These are phyloP conservation scores for Phycomyces nitens DNA, from an alignment of 192 early-diverging fungal genomes.

Conservation along the genomic window DNA sequence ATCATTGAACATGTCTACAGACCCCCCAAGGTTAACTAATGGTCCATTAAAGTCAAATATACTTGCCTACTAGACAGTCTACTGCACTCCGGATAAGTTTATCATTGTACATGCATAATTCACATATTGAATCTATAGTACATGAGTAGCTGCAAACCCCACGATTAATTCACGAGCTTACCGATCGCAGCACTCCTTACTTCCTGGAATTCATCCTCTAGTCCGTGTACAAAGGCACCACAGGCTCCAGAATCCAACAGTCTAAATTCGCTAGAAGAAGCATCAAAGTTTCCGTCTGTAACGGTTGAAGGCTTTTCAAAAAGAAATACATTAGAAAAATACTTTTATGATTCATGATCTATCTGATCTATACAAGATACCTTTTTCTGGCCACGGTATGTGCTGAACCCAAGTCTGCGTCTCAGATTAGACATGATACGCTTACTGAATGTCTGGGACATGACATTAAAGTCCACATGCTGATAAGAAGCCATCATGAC, in stretches of 20 bases:
- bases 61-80: conserved; percentile 75
- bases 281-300: conserved; percentile 66
- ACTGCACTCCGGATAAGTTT: conserved; percentile 72
- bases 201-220: conserved; percentile 92
- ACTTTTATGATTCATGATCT: no score
- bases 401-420: conserved; percentile 15
- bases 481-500: conserved; percentile 62
- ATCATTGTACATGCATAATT: conserved; percentile 65
- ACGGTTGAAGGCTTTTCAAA: conserved; percentile 6
- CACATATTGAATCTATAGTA: conserved; percentile 70
- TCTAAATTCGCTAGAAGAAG: conserved; percentile 61
- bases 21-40: no score
- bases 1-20: conserved; percentile 94
- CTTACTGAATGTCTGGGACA: conserved; percentile 76
- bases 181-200: conserved; percentile 85
- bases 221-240: conserved; percentile 93
- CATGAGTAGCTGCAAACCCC: not conserved
- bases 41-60: no score
- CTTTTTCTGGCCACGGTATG: not conserved
- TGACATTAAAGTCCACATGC: conserved; percentile 51
- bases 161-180: conserved; percentile 24
- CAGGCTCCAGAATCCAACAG: conserved; percentile 79
- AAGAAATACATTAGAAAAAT: no score
- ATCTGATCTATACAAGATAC: no score
- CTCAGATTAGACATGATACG: conserved; percentile 70